Conservation (phyloP, 306 rosid species). For the Pyrus bretschneideri region DNA sequence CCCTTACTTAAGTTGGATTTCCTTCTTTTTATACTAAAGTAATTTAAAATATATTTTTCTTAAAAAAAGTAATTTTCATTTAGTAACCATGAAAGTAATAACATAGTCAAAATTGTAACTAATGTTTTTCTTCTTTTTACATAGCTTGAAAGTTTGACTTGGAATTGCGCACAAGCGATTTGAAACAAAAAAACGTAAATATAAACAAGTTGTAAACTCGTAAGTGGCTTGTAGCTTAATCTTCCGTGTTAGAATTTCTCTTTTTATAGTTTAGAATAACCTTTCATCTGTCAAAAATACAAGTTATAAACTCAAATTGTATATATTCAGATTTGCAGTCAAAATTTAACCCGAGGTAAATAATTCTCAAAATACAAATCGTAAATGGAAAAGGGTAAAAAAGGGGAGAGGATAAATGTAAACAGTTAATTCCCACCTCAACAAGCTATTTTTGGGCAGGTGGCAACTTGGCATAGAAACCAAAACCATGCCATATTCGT, state of each 20-base stretch:
- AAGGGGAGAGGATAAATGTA: neutral
- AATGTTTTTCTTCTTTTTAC: neutral
- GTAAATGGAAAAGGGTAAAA: neutral
- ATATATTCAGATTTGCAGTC: neutral
- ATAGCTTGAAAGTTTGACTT: neutral
- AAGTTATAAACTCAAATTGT: neutral
- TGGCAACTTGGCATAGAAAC: conserved; percentile 57
- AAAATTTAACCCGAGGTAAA: neutral
- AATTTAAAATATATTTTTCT: too few species aligned
- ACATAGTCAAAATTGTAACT: neutral
- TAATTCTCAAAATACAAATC: neutral
- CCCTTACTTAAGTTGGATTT: neutral
- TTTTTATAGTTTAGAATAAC: too few species aligned
- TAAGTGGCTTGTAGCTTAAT: too few species aligned
- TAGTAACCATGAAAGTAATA: neutral
- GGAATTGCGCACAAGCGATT: neutral
- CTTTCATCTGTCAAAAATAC: neutral
- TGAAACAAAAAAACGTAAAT: neutral
- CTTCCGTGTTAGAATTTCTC: too few species aligned
- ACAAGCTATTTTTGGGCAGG: conserved; percentile 73
- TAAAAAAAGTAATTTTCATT: too few species aligned
- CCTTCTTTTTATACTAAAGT: too few species aligned
- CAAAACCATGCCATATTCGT: conserved; percentile 40
- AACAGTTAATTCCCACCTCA: conserved; percentile 37
- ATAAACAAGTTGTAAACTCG: neutral